phyloP scores from a whole-genome alignment of 192 early-diverging fungal genomes.

The Coemansia sp. region DNA sequence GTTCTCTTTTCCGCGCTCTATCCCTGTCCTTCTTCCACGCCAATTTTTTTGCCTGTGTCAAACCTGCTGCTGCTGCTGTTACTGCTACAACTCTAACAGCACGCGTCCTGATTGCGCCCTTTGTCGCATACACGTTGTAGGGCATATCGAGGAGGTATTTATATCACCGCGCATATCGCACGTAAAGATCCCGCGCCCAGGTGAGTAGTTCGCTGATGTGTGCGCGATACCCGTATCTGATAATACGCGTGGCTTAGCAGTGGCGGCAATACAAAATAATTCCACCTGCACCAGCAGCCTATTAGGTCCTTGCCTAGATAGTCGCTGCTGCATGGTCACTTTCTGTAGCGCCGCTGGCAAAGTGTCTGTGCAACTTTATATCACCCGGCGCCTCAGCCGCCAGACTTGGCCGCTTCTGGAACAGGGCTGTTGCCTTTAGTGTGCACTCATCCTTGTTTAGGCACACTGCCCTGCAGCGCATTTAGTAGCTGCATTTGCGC shows the following conservation, averaged over 20 bases:
- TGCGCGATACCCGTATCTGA: background rate
- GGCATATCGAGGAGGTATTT: conserved; percentile 37
- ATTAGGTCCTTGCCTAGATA: background rate
- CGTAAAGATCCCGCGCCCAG: conserved; percentile 24
- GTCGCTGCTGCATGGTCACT: background rate
- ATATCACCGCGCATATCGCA: conserved; percentile 32
- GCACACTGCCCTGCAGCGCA: conserved; percentile 3
- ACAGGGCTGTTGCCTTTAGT: background rate
- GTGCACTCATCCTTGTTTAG: background rate
- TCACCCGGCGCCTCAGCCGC: background rate
- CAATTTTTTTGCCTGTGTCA: background rate
- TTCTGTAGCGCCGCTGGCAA: background rate
- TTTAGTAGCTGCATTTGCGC: background rate
- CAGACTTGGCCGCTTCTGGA: background rate
- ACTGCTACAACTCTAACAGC: background rate
- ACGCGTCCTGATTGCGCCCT: background rate
- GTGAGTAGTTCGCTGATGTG: conserved; percentile 16
- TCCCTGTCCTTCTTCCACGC: background rate
- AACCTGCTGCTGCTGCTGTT: background rate
- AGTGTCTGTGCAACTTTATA: background rate
- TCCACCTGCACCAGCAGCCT: background rate
- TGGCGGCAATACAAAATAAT: background rate
- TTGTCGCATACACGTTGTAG: conserved; percentile 15
- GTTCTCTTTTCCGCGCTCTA: background rate
- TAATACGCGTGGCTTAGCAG: background rate